Base-by-base conservation (phyloP, 177 flowering plant genomes). In the Vitis hybrid region DNA sequence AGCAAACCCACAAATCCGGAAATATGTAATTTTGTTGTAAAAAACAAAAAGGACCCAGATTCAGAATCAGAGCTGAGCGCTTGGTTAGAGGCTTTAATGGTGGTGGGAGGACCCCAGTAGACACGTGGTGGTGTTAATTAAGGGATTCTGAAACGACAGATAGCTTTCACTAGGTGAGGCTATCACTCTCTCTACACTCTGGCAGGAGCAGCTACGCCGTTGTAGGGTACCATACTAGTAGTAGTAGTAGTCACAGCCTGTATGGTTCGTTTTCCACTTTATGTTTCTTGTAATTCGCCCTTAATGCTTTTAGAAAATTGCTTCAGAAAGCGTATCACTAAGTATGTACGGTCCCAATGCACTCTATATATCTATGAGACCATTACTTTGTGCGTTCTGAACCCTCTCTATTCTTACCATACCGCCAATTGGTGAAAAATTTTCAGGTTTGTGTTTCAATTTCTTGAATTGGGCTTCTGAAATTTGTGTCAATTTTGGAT, bases 241-340 rank as follows among this genome's bases (percentile, higher is more conserved):
- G 14, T 60, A 21, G 56, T 19, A 40, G 6, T 13, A 7, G 3
- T 60, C 66, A 62, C 67, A 54, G 67, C 50, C 32, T 40, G 61
- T 27, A 4, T 68, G 15, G 54, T 56, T 40, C 56, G 12, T 27
- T 52, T 65, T 65, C 58, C 52, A 0, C 56, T 14, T 54, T 65
- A 52, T 58, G 3, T 3, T 57, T 67, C 51, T 19, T 58, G 54
- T 67, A 30, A 46, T 56, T 56, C 21, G 54, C 54, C 70, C 21
- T 52, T 52, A 61, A 61, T 70, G 66, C 60, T 4, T 61, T 60
- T 70, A 30, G 56, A 66, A 60, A 68, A 40, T 40, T 40, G 46
- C 46, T 40, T 7, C 46, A 40, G 46, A 40, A 40, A 7, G 46
- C 46, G 46, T 40, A 40, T 5, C 46, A 40, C 46, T 40, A 0